A percentile compares a stretch with the other conserved stretches of the same genome.
phyloP scores from a whole-genome alignment of 768 basidiomycete species.

The Boletus reticulatus region DNA sequence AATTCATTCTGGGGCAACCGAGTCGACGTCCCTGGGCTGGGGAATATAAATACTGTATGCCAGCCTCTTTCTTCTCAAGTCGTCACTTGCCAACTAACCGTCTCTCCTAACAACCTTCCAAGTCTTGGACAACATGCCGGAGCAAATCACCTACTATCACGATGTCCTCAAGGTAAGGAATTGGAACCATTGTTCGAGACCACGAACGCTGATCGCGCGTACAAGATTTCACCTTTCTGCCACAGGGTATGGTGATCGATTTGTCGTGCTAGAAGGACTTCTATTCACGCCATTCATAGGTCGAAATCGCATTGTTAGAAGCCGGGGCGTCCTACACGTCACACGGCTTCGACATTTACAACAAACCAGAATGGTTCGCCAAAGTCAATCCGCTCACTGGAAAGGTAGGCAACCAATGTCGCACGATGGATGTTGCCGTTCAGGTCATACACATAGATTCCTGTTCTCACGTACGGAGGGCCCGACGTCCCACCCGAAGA shows the following conservation, averaged over 20 bases:
- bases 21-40: not conserved
- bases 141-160: conserved; percentile 40
- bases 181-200: not conserved
- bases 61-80: too few relatives aligned
- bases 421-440: too few relatives aligned
- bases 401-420: conserved; percentile 41
- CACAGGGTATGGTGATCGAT: conserved; percentile 40
- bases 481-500: conserved; percentile 48
- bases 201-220: not conserved
- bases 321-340: conserved; percentile 45
- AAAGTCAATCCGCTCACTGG: conserved; percentile 56
- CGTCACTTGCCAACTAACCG: too few relatives aligned
- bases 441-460: conserved; percentile 37
- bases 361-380: conserved; percentile 68
- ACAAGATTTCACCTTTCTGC: conserved; percentile 53
- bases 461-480: conserved; percentile 59
- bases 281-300: conserved; percentile 28
- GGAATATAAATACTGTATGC: not conserved
- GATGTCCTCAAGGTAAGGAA: conserved; percentile 35
- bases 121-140: conserved; percentile 2
- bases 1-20: too few relatives aligned
- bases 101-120: too few relatives aligned
- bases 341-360: conserved; percentile 54
- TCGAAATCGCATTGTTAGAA: conserved; percentile 58
- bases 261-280: not conserved